Base-by-base conservation (phyloP, 371 early-diverging fungal species). In the Entomophthora muscae region DNA sequence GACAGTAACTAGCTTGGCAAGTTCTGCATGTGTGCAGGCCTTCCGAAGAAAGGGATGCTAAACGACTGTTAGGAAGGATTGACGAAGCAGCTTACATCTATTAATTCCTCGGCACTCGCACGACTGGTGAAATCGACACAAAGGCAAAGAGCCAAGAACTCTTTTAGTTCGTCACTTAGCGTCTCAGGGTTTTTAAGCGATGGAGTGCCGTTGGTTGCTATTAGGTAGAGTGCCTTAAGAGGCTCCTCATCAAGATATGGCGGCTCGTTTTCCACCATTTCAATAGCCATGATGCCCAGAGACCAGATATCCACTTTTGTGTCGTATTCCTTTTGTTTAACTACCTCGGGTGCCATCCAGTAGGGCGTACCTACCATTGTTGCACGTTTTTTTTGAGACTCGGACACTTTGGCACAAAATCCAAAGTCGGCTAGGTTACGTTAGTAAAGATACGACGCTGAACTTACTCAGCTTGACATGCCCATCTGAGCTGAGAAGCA, bases 331-430 rank as follows among this genome's bases (percentile, higher is more conserved):
- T 89, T 88, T 65, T 88, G 89, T 73, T 80, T 89, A 62, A 95
- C 90, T 0, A 93, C 88, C 70, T 93, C 95, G 22, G 93, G 93
- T 5, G 93, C 88, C 90, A 90, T 88, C 86, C 90, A 90, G 70
- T 90, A 91, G 5, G 91, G 90, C 21, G 98, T 96, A 57, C 98
- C 98, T 10, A 95, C 95, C 88, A 95, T 90, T 1, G 98, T 98
- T 0, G 92, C 89, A 59, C 97, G 87, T 72, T 92, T 91, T 63
- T 77, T 83, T 63, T 83, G 78, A 67, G 87, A 84, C 52, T 86
- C 86, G 1, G 89, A 86, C 53, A 94, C 75, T 74, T 90, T 88
- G 29, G 93, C 94, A 72, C 95, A 95, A 74, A 95, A 95, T 3
- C 98, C 98, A 74, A 99, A 96, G 66, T 90, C 90, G 31, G 83